Percentiles rank a stretch among this genome's conserved stretches.
phyloP scores from a whole-genome alignment of 257 asterid genomes.

The Nicotiana knightiana region DNA sequence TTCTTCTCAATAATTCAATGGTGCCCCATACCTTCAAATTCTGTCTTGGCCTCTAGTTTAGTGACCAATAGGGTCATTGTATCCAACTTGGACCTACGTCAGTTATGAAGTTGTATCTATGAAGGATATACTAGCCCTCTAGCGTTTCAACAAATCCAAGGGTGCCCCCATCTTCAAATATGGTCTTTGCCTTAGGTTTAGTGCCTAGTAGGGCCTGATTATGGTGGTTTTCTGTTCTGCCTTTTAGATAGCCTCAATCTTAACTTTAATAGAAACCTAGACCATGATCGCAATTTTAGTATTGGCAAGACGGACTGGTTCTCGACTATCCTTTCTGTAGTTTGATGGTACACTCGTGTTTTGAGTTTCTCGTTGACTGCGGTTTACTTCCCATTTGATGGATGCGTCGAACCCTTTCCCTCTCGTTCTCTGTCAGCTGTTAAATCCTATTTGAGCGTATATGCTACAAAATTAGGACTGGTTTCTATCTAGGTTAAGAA shows the following conservation, averaged over 20 bases:
- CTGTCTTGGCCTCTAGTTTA: neutral
- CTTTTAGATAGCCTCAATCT: neutral
- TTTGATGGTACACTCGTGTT: neutral
- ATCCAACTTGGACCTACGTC: neutral
- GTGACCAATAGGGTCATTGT: slow-evolving; percentile 1
- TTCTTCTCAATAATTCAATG: neutral
- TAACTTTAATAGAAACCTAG: neutral
- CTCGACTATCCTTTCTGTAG: neutral
- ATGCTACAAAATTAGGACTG: neutral
- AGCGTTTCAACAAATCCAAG: neutral
- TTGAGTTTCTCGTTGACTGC: neutral
- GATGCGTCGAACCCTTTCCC: neutral
- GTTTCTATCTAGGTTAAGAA: neutral
- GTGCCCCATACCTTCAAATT: neutral
- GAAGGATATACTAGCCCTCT: neutral
- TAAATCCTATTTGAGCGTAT: neutral
- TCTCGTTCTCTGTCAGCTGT: neutral
- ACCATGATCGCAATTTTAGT: neutral
- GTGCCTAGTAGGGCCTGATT: neutral
- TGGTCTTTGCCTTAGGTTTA: neutral
- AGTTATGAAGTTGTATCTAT: neutral
- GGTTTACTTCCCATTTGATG: slow-evolving; percentile 3
- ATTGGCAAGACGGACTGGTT: neutral
- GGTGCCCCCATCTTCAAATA: neutral
- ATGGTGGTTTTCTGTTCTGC: neutral